These are phyloP conservation scores for Entomortierella beljakovae DNA, from an alignment of 192 early-diverging fungal genomes.

Conservation along the genomic window DNA sequence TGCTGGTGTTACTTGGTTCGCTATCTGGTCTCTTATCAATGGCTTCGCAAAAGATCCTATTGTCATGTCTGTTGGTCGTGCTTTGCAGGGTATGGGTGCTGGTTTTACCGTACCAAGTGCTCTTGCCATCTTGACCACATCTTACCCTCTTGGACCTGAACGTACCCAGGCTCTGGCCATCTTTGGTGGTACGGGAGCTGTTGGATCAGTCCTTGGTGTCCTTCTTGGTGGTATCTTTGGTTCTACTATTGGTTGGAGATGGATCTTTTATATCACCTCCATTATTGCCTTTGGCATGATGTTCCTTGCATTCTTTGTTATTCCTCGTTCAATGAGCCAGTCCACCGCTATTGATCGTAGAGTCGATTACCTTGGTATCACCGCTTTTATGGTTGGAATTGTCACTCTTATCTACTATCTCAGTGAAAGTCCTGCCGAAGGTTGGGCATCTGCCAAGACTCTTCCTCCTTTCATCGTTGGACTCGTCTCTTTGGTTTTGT, in stretches of 20 bases:
- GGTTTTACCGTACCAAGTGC: constrained; percentile 44
- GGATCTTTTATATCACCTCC: constrained; percentile 49
- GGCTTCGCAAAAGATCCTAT: constrained; percentile 24
- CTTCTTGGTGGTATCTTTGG: constrained; percentile 37
- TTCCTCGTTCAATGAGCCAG: constrained; percentile 1
- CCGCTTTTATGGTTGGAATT: constrained; percentile 20
- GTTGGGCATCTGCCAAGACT: constrained; percentile 10
- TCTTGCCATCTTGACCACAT: constrained; percentile 31
- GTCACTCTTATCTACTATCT: constrained; percentile 35
- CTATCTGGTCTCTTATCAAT: constrained; percentile 27
- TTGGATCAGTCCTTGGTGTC: constrained; percentile 24
- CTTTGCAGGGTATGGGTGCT: constrained; percentile 37
- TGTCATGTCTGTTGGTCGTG: constrained; percentile 39
- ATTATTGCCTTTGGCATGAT: constrained; percentile 28
- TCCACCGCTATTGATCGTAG: constrained; percentile 12
- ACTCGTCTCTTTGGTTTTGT: constrained; percentile 1
- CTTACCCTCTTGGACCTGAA: constrained; percentile 13
- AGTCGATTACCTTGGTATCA: constrained; percentile 24
- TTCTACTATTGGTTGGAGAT: constrained; percentile 34
- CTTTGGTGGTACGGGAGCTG: constrained; percentile 31
- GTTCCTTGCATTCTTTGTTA: constrained; percentile 16
- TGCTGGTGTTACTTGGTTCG: constrained; percentile 16
- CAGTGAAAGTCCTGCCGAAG: constrained; percentile 14
- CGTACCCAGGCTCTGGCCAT: constrained; percentile 27
- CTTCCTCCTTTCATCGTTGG: constrained; percentile 8